Base-by-base conservation (phyloP, 305 asterid species). In the Fraxinus sp. region DNA sequence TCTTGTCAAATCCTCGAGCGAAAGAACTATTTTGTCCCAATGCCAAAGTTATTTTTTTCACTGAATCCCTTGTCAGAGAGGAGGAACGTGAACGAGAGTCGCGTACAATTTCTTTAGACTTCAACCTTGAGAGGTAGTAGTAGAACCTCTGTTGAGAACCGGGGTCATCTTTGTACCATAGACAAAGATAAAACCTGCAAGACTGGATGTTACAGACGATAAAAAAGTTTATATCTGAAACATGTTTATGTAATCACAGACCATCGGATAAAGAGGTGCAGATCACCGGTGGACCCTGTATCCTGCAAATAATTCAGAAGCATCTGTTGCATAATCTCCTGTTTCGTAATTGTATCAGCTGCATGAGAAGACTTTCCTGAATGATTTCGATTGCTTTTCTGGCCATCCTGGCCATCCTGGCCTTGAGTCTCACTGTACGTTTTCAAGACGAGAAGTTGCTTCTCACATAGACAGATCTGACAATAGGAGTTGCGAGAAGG, bases 151-250 rank as follows among this genome's bases (percentile, higher is more conserved):
- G 91, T 74, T 88, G 92, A 81, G 97, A 86, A 86, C 88, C 90
- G 84, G 95, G 94, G 86, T 95, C 99, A 83, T 97, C 97, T 88
- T 97, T 97, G 87, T 91, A 92, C 99, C 99, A 97, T 62, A 95
- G 91, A 88, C 98, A 97, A 82, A 95, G 94, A 91, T 97, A 95
- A 90, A 95, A 97, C 99, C 99, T 97, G 93, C 92, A 94, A 16
- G 82, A 81, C 22, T 80, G 80, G 33, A 87, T 74, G 75, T 83
- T 80, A 84, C 68, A 83, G 80, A 72, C 75, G 33, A 59, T 24
- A 39, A 80, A 87, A 78, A 81, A 64, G 46, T 84, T 59, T 68
- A 82, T 49, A 52, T 85, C 32, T 62, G 57, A 80, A 84, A 49
- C 52, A 73, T 55, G 81, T 66, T 22, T 66, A 32, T 84, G 36